Evolutionary conservation across 176 grass and related monocot species (phyloP).

Genomic region (Oropetium thomaeum): DNA sequence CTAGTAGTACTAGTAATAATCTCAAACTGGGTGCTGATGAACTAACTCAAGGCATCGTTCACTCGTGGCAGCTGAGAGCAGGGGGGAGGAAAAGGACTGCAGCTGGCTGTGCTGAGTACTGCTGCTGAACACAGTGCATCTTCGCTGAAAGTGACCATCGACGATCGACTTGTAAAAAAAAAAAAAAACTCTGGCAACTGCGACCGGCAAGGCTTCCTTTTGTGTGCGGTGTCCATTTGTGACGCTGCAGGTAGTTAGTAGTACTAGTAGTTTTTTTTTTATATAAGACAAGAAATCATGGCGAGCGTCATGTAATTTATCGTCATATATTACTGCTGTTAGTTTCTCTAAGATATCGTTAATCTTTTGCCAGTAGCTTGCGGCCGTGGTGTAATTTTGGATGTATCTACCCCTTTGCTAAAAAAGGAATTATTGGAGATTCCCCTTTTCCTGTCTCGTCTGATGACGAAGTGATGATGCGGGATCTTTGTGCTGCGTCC

Average conservation of each 20-base stretch:
- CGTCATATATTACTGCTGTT: not conserved
- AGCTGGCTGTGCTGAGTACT: too few species aligned
- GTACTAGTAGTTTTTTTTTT: too few species aligned
- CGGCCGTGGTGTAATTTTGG: not conserved
- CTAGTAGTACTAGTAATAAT: too few species aligned
- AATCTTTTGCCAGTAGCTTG: not conserved
- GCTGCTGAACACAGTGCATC: conserved; percentile 42
- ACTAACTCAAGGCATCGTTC: not conserved
- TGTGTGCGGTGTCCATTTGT: not conserved
- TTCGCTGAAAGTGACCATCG: not conserved
- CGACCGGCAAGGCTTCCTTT: not conserved
- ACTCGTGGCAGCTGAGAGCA: conserved; percentile 30
- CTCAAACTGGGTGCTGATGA: too few species aligned
- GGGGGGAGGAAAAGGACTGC: conserved; percentile 67
- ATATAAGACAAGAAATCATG: not conserved
- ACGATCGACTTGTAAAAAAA: conserved; percentile 36
- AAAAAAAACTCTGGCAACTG: not conserved
- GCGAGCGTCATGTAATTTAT: not conserved
- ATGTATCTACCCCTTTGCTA: too few species aligned
- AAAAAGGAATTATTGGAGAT: too few species aligned
- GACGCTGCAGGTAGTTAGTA: not conserved
- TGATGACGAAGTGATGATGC: too few species aligned
- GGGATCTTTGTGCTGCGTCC: not conserved
- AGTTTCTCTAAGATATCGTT: not conserved
- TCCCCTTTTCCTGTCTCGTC: too few species aligned